phyloP scores from a whole-genome alignment of 2,329 filamentous ascomycete species.

The Botrytis galanthina region DNA sequence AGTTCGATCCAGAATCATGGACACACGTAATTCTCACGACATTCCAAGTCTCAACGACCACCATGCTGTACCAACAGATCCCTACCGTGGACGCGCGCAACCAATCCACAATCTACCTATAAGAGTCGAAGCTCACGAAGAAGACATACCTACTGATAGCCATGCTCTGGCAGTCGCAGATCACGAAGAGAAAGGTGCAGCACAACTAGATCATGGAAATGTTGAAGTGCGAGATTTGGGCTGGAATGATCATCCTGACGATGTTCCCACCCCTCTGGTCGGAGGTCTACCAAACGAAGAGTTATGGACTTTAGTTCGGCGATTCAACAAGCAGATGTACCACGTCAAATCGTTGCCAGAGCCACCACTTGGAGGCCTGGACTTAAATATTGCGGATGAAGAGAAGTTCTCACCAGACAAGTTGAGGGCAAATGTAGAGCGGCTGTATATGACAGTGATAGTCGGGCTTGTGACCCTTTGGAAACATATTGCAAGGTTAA shows the following conservation, averaged over 20 bases:
- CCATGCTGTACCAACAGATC: constrained; percentile 14
- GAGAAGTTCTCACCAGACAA: constrained; percentile 86
- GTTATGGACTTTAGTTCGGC: constrained; percentile 59
- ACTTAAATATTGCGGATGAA: constrained; percentile 77
- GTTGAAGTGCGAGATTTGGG: constrained; percentile 55
- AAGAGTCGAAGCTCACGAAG: constrained; percentile 29
- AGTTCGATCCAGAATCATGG: neutral
- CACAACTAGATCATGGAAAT: constrained; percentile 42
- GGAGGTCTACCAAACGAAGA: constrained; percentile 62
- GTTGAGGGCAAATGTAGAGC: constrained; percentile 71
- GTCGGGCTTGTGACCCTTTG: constrained; percentile 62
- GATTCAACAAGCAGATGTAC: constrained; percentile 65
- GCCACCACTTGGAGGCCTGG: constrained; percentile 63
- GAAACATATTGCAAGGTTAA: constrained; percentile 73
- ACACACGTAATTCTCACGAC: neutral
- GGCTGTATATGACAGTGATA: constrained; percentile 77
- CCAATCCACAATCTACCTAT: constrained; percentile 27
- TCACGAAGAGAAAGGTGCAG: constrained; percentile 43
- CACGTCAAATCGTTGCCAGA: constrained; percentile 63
- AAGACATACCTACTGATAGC: constrained; percentile 41
- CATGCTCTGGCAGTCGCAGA: constrained; percentile 44
- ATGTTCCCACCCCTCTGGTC: constrained; percentile 55
- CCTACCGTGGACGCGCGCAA: constrained; percentile 10
- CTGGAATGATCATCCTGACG: constrained; percentile 53
- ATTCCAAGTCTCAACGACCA: constrained; percentile 11